Evolutionary conservation across 1,284 basidiomycete species (phyloP).

Genomic region (Austroboletus novae-zelandiae): DNA sequence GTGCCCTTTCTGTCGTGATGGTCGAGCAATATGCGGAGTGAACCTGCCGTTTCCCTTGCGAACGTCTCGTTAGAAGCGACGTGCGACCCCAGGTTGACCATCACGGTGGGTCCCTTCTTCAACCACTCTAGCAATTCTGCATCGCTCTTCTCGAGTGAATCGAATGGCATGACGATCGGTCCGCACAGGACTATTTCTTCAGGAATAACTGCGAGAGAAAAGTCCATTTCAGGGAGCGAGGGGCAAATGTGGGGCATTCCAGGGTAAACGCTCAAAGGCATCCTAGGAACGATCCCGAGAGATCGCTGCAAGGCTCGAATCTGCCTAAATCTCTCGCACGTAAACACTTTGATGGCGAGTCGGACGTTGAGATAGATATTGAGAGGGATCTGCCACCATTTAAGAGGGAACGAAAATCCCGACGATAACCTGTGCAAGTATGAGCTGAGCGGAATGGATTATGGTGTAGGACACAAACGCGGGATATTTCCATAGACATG

Average conservation of each 20-base stretch:
- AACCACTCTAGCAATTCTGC: not conserved
- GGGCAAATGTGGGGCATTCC: not conserved
- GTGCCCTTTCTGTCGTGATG: not conserved
- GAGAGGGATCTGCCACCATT: not conserved
- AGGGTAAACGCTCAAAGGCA: not conserved
- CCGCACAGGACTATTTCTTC: not conserved
- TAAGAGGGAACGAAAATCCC: not conserved
- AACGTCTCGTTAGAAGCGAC: not conserved
- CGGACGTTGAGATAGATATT: not conserved
- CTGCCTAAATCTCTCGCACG: not conserved
- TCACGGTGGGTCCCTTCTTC: not conserved
- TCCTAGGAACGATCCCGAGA: not conserved
- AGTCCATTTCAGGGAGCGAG: not conserved
- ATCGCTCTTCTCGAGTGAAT: not conserved
- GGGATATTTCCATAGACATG: not conserved
- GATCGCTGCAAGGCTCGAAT: not conserved
- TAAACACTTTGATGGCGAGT: no score
- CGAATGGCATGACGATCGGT: not conserved
- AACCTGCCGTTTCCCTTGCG: not conserved
- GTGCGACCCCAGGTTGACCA: not conserved
- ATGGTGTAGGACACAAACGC: not conserved
- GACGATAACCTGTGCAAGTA: not conserved
- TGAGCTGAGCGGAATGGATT: no score
- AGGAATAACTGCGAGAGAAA: not conserved
- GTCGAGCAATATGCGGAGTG: not conserved